phyloP scores from a whole-genome alignment of 1,139 yeast species.

The Saccharomycopsis crataegensis region DNA sequence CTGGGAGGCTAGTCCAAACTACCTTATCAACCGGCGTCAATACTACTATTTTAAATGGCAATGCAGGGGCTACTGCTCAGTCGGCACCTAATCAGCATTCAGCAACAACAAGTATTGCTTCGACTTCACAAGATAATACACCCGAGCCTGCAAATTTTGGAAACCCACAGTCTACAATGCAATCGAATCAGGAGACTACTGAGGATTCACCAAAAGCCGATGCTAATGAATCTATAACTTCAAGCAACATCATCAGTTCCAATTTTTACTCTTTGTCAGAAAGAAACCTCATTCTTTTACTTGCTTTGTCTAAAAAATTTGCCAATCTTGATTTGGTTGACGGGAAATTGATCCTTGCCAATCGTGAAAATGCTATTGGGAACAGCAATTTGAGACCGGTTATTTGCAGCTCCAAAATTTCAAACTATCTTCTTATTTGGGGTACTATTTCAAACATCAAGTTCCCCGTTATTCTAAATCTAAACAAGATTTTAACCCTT shows the following conservation, averaged over 20 bases:
- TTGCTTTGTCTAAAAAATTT: conserved; percentile 27
- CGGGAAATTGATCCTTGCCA: conserved; percentile 9
- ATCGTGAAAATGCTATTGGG: background rate
- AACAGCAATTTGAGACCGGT: conserved; percentile 2
- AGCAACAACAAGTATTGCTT: background rate
- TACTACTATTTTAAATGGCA: background rate
- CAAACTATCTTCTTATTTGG: conserved; percentile 23
- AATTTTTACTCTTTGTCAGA: conserved; percentile 22
- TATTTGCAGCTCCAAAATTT: conserved; percentile 17
- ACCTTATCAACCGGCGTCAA: background rate
- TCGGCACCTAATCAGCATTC: background rate
- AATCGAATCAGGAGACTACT: background rate
- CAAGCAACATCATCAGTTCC: conserved; percentile 15
- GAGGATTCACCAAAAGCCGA: background rate
- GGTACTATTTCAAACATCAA: conserved; percentile 22
- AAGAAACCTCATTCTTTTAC: conserved; percentile 25
- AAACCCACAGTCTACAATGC: background rate
- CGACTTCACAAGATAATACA: background rate
- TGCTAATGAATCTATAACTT: conserved; percentile 1
- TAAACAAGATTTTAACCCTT: conserved; percentile 19
- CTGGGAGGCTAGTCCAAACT: conserved; percentile 20
- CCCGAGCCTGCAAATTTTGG: background rate
- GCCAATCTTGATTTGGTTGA: conserved; percentile 9
- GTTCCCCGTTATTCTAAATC: conserved; percentile 21
- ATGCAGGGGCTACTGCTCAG: background rate